A percentile compares a stretch with the other conserved stretches of the same genome.
These are phyloP conservation scores for Podaxis sp. DNA, from an alignment of 768 basidiomycete genomes.

Conservation along the genomic window DNA sequence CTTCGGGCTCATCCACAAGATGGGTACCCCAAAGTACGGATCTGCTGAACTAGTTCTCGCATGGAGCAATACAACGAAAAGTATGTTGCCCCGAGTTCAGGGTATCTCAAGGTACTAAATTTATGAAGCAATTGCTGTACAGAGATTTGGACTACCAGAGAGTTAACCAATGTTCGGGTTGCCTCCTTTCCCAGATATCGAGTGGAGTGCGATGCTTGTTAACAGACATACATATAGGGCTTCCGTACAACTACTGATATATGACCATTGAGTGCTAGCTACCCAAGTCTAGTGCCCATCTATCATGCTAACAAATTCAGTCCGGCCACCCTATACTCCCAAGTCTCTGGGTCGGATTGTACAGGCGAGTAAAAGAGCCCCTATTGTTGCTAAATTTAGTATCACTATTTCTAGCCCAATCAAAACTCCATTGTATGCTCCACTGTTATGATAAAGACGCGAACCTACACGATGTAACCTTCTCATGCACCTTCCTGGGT, in stretches of 20 bases:
- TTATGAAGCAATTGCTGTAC: conserved; percentile 5
- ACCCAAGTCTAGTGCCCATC: neutral
- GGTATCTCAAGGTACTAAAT: conserved; percentile 4
- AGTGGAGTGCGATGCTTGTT: neutral
- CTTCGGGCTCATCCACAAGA: too few species aligned
- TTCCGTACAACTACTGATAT: neutral
- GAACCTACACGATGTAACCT: neutral
- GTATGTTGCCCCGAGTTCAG: neutral
- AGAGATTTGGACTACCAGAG: neutral
- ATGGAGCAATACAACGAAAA: neutral
- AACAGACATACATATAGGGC: neutral
- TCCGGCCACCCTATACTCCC: neutral
- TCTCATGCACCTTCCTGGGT: neutral
- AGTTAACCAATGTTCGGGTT: neutral
- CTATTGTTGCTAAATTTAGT: neutral
- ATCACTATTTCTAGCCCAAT: neutral
- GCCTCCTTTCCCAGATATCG: neutral
- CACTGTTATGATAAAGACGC: neutral
- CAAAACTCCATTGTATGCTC: neutral
- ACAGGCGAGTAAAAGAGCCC: neutral
- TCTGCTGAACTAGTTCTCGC: neutral
- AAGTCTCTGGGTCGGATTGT: neutral
- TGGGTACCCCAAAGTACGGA: neutral
- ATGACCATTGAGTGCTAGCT: neutral
- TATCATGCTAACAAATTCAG: neutral